Evolutionary conservation across 1,284 basidiomycete species (phyloP), one percentile per base, ranked within the genome.

Genomic region (Macrocystidia cucumis): DNA sequence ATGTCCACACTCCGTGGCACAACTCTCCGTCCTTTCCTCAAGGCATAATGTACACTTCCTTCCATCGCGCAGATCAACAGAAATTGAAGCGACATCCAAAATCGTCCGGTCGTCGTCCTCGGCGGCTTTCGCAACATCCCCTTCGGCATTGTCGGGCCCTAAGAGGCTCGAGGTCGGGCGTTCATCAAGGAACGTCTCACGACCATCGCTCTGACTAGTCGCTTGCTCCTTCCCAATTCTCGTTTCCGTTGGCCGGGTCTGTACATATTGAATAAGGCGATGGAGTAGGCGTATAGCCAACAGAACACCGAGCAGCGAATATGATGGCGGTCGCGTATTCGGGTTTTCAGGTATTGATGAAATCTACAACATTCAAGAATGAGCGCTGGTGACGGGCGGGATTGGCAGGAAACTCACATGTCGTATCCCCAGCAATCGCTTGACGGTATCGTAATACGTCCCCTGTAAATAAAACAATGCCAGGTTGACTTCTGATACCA

Each of bases 1-100:
- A 60, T 96, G 92, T 0, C 92, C 92, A 49, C 92, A 96, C 54
- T 95, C 91, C 0, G 92, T 96, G 17, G 88, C 81, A 46, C 84
- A 86, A 35, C 81, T 78, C 51, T 83, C 69, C 18, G 81, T 79
- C 52, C 85, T 62, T 61, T 89, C 78, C 47, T 92, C 88, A 37
- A 95, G 60, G 51, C 91, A 95, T 4, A 95, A 65, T 2, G 89
- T 90, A 47, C 91, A 95, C 49, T 73, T 85, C 48, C 90, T 67
- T 12, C 76, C 70, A 5, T 74, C 74, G 29, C 85, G 64, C 1
- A 71, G 44, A 5, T 54, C 60, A 2, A 60, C 46, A 2, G 77
- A 68, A 34, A 87, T 73, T 2, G 61, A 51, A 7, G 61, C 39
- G 9, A 87, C 51, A 39, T 85, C 67, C 30, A 89, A 52, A 32